Evolutionary conservation across 108 stramenopile species (phyloP).

Genomic region (Conticribra guillardii): DNA sequence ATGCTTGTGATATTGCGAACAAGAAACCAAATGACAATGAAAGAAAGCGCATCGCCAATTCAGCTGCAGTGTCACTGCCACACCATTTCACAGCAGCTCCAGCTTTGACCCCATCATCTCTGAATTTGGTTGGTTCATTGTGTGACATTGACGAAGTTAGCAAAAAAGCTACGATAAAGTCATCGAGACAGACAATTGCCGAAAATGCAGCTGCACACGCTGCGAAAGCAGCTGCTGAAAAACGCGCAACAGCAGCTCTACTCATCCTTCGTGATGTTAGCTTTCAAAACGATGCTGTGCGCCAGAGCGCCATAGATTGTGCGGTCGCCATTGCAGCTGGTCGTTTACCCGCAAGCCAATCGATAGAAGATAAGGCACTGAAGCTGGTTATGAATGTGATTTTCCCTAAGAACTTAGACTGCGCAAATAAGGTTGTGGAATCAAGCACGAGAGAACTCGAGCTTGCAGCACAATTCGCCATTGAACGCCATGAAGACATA

Average conservation of each 20-base stretch:
- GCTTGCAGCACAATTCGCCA: slow-evolving; percentile 50
- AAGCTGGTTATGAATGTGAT: slow-evolving; percentile 89
- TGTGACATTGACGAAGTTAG: slow-evolving; percentile 84
- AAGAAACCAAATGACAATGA: slow-evolving; percentile 69
- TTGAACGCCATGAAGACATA: slow-evolving; percentile 64
- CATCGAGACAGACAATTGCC: slow-evolving; percentile 68
- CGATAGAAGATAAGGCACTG: slow-evolving; percentile 81
- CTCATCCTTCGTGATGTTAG: slow-evolving; percentile 79
- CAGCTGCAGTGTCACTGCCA: slow-evolving; percentile 55
- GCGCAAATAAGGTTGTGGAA: slow-evolving; percentile 66
- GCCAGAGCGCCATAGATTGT: slow-evolving; percentile 61
- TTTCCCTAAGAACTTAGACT: slow-evolving; percentile 65
- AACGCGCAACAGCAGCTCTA: slow-evolving; percentile 80
- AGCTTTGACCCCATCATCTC: slow-evolving; percentile 52
- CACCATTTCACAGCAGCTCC: slow-evolving; percentile 62
- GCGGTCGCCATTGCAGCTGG: slow-evolving; percentile 84
- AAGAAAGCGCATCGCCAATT: slow-evolving; percentile 61
- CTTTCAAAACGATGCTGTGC: slow-evolving; percentile 62
- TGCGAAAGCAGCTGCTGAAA: slow-evolving; percentile 83
- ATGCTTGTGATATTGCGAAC: slow-evolving; percentile 65
- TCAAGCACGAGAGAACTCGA: slow-evolving; percentile 74
- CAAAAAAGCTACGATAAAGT: slow-evolving; percentile 75
- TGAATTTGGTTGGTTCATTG: slow-evolving; percentile 65
- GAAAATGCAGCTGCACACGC: slow-evolving; percentile 78
- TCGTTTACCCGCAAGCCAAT: slow-evolving; percentile 63